These are phyloP conservation scores for Atractiella rhizophila DNA, from an alignment of 768 basidiomycete genomes.

Conservation along the genomic window DNA sequence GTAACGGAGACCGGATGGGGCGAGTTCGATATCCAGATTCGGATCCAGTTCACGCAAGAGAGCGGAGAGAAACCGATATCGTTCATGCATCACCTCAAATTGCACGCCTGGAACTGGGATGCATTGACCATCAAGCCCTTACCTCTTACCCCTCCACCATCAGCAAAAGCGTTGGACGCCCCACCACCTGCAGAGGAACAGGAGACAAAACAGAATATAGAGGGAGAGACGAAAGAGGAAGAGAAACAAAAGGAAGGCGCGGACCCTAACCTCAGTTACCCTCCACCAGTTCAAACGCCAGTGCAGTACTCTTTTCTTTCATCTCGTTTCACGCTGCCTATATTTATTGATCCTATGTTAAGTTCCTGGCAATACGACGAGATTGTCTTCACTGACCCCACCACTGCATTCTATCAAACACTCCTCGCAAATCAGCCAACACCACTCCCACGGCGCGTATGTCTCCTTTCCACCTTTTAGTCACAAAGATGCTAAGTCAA, in stretches of 20 bases:
- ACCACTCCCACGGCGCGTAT: conserved; percentile 36
- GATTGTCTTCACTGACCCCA: conserved; percentile 84
- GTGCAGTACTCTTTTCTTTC: conserved; percentile 45
- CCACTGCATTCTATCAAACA: conserved; percentile 54
- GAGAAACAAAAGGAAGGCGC: neutral
- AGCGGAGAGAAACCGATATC: conserved; percentile 70
- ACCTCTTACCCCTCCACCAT: conserved; percentile 1
- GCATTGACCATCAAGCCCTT: conserved; percentile 21
- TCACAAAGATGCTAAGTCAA: neutral
- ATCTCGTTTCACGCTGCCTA: too few species aligned
- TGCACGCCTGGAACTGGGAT: conserved; percentile 92
- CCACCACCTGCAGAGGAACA: neutral
- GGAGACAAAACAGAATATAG: neutral
- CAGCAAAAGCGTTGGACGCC: conserved; percentile 22
- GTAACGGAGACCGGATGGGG: conserved; percentile 98
- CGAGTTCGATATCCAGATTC: conserved; percentile 87
- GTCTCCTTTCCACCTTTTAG: too few species aligned
- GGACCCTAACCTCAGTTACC: neutral
- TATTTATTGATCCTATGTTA: too few species aligned
- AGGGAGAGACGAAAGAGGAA: neutral
- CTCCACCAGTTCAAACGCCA: conserved; percentile 3
- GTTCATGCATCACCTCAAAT: conserved; percentile 77
- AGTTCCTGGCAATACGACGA: conserved; percentile 99
- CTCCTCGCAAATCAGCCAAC: conserved; percentile 64
- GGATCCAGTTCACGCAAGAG: conserved; percentile 67